Conservation (phyloP, 2,329 filamentous ascomycete species). For the Fusarium clavum region DNA sequence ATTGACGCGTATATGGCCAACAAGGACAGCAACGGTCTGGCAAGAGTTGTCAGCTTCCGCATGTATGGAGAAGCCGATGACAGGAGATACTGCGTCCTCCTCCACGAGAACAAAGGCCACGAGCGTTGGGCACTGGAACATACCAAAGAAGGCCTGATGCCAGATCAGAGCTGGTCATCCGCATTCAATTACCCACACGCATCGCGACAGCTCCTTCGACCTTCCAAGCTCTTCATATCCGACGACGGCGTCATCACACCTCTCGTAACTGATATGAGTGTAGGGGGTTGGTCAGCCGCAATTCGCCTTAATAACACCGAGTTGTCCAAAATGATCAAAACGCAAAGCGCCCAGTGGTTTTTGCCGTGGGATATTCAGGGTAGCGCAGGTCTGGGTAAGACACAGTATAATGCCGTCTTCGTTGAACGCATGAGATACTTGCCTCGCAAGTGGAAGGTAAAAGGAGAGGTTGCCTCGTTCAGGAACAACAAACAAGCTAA, state of each 20-base stretch:
- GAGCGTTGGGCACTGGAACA: conserved; percentile 14
- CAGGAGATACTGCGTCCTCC: conserved; percentile 32
- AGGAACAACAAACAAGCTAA: neutral
- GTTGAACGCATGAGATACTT: conserved; percentile 3
- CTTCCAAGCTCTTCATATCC: conserved; percentile 24
- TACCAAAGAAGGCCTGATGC: neutral
- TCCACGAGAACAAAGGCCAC: conserved; percentile 31
- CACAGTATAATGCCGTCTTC: conserved; percentile 32
- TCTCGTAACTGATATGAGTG: conserved; percentile 26
- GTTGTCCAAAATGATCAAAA: neutral
- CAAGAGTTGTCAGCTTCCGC: conserved; percentile 5
- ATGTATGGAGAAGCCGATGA: conserved; percentile 30
- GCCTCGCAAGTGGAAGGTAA: conserved; percentile 13
- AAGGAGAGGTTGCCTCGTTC: neutral
- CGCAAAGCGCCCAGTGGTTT: neutral
- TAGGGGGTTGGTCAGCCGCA: conserved; percentile 23
- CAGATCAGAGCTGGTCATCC: neutral
- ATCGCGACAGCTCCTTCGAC: conserved; percentile 29
- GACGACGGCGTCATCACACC: conserved; percentile 34
- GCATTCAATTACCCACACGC: neutral
- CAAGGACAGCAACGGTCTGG: conserved; percentile 5
- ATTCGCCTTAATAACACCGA: conserved; percentile 2
- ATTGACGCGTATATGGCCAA: conserved; percentile 4
- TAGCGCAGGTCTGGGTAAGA: neutral
- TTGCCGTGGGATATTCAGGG: conserved; percentile 31